Evolutionary conservation across 495 filamentous ascomycete species (phyloP), one percentile per base, ranked within the genome.

Genomic region (Aspergillus wentii): DNA sequence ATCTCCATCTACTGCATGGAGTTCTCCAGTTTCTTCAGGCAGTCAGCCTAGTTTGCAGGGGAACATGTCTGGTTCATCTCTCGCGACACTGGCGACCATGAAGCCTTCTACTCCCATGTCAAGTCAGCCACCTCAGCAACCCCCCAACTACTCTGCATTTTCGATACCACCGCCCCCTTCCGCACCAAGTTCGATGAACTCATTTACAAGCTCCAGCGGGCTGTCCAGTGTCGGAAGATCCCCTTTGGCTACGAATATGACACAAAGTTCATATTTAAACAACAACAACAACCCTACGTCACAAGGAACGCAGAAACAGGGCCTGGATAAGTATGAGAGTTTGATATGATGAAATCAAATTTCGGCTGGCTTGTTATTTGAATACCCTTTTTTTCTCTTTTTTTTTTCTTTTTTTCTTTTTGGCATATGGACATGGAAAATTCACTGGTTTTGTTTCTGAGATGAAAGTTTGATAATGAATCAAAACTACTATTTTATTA

Each of bases 321-420:
- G 84, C 6, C 62, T 94, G 53, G 86, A 88, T 57, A 83, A 82
- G 50, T 94, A 86, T 49, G 82, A 87, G 50, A 92, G 87, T 58
- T 64, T 94, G 48, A 53, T 94, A 40, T 94, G 33, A 56, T 5
- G 22, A 5, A n/a, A 9, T 13, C 7, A 7, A 34, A n/a, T 1
- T 31, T 30, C 11, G 30, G 17, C 38, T 21, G 21, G 17, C 15
- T 16, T 22, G 32, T 36, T 30, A 38, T 17, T 10, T 17, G 29
- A 4, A 5, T 38, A 6, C 32, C 17, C 32, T 21, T 15, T 26
- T 33, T 37, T 18, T 22, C 40, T 42, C 13, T 22, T 31, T 35
- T 10, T 32, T 17, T 43, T 33, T 17, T 36, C 31, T 36, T 35
- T 32, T 42, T 52, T 43, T 17, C 44, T 35, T 18, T 17, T 35